Percentiles rank a stretch among this genome's conserved stretches.
Conservation (phyloP, 2,329 filamentous ascomycete genomes). For the Cyanodermella asteris region DNA sequence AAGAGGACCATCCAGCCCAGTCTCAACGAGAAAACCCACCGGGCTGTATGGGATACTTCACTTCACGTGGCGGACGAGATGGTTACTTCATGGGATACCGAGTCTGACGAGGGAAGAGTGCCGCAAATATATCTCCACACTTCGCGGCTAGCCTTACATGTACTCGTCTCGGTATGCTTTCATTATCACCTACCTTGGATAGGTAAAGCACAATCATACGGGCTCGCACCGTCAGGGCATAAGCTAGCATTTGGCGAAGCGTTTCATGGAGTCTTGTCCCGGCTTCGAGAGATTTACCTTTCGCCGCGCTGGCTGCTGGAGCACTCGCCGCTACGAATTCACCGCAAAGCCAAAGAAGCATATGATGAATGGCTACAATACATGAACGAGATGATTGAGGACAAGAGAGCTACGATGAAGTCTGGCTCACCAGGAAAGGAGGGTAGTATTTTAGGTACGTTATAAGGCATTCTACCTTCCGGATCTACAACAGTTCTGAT, state of each 20-base stretch:
- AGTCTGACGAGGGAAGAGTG: conserved; percentile 22
- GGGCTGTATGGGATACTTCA: conserved; percentile 41
- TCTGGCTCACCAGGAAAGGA: background rate
- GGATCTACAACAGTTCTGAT: background rate
- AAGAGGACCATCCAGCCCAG: conserved; percentile 48
- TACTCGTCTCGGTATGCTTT: conserved; percentile 35
- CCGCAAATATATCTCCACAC: conserved; percentile 29
- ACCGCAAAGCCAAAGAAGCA: too few relatives aligned
- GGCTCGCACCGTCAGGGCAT: conserved; percentile 2
- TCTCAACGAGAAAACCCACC: conserved; percentile 58
- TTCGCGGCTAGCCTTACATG: conserved; percentile 47
- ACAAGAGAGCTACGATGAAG: background rate
- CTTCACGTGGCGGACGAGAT: conserved; percentile 41
- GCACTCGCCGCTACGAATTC: too few relatives aligned
- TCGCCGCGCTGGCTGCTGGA: too few relatives aligned
- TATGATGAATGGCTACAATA: background rate
- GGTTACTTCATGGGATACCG: conserved; percentile 38
- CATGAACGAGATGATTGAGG: conserved; percentile 1
- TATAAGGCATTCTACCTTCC: background rate
- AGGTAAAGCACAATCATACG: conserved; percentile 25
- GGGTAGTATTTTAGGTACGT: background rate
- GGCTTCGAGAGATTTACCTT: background rate
- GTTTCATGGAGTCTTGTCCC: background rate
- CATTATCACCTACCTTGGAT: conserved; percentile 50
- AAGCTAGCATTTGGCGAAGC: background rate